Base-by-base conservation (phyloP, 2,329 filamentous ascomycete genomes). In the Didymella pinodella region DNA sequence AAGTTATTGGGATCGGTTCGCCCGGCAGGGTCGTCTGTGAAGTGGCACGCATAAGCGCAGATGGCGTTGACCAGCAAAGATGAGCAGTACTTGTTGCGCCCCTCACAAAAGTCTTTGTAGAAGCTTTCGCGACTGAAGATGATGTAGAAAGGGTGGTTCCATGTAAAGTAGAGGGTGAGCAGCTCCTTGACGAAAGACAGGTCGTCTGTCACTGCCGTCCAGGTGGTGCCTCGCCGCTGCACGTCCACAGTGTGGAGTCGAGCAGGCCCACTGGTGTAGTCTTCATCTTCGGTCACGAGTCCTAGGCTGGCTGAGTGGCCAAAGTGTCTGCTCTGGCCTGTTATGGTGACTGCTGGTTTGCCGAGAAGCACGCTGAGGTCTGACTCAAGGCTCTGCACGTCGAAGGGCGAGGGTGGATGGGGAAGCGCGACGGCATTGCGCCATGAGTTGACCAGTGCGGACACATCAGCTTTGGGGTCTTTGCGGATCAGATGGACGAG, bases 111-210 rank as follows among this genome's bases (percentile, higher is more conserved):
- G 72, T 91, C 89, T 50, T 82, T 82, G 57, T 89, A 78, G 66
- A 91, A 92, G 68, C 89, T 85, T 66, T 90, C 87, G 69, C 90
- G 88, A 69, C 87, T 90, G 44, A 92, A 83, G 2, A 90, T 86
- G 3, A 88, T 86, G 75, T 91, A 91, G 12, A 89, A 91, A 2
- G 90, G 88, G 71, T 92, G 91, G 85, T 89, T 92, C 78, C 88
- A 90, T 12, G 66, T 66, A 65, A 91, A 91, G 76, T 91, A 91
- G 31, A 90, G 78, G 0, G 84, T 82, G 51, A 91, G 76, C 10
- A 91, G 79, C 65, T 88, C 87, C 61, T 87, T 82, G 1, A 91
- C 85, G 29, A 91, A 81, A 12, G 73, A 77, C 12, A 79, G 67
- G 63, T 91, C 87, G 3, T 74, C 69, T 2, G 87, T 89, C 22